Percentiles rank a stretch among this genome's conserved stretches.
phyloP scores from a whole-genome alignment of 116 monocot genomes.

The Dioscorea cayenensis region DNA sequence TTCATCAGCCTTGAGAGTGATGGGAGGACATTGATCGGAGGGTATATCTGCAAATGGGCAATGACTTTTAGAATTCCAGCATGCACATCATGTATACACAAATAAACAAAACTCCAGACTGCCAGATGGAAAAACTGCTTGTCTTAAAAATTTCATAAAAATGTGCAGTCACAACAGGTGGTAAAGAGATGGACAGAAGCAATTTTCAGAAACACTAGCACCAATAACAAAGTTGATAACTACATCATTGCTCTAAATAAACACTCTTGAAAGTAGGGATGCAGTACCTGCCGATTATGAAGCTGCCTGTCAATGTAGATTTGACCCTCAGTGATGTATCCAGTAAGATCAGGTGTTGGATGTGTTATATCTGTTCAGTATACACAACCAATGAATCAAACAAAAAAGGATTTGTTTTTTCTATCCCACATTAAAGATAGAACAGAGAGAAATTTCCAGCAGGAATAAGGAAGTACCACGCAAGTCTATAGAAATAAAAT shows the following conservation, averaged over 20 bases:
- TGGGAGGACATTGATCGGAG: conserved; percentile 98
- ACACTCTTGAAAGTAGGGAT: neutral
- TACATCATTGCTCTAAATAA: neutral
- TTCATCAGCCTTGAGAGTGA: conserved; percentile 99
- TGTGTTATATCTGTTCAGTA: conserved; percentile 86
- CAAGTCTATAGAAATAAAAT: neutral
- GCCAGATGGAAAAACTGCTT: neutral
- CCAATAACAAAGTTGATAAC: no score
- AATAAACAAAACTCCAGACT: neutral
- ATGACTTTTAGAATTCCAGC: neutral
- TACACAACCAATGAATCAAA: neutral
- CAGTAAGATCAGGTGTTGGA: conserved; percentile 99
- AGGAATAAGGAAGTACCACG: no score
- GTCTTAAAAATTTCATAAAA: neutral
- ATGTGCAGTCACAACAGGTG: neutral
- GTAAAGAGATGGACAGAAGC: neutral
- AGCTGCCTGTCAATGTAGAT: conserved; percentile 99
- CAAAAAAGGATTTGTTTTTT: neutral
- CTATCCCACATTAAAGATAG: neutral
- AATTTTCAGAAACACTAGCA: neutral
- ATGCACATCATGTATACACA: neutral
- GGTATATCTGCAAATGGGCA: conserved; percentile 67
- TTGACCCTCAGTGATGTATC: conserved; percentile 98
- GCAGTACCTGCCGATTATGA: conserved; percentile 83
- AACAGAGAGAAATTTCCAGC: neutral